These are phyloP conservation scores for Blastobotrys proliferans DNA, from an alignment of 1,139 yeast species.

Conservation along the genomic window DNA sequence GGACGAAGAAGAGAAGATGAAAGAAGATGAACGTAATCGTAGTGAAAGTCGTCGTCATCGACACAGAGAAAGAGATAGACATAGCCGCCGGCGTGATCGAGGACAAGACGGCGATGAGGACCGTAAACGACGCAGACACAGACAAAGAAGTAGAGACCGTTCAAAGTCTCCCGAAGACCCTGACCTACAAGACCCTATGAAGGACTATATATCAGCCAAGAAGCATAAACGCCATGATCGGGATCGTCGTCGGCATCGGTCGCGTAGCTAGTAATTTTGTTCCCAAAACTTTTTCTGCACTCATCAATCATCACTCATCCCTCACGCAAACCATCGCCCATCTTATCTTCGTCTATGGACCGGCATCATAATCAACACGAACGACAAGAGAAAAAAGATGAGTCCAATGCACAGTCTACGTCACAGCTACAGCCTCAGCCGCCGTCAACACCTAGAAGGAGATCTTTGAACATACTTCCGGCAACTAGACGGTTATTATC, in stretches of 20 bases:
- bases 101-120: neutral
- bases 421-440: too few species aligned
- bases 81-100: neutral
- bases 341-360: too few species aligned
- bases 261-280: too few species aligned
- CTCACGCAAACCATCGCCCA: too few species aligned
- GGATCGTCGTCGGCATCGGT: too few species aligned
- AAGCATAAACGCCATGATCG: neutral
- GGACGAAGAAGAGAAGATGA: neutral
- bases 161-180: neutral
- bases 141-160: neutral
- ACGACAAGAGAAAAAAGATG: too few species aligned
- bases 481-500: neutral
- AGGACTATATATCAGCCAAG: conserved; percentile 16
- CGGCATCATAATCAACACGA: too few species aligned
- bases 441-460: too few species aligned
- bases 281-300: too few species aligned
- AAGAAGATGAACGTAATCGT: neutral
- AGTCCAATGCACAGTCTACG: too few species aligned
- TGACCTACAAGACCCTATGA: conserved; percentile 22
- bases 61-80: conserved; percentile 3
- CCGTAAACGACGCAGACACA: neutral
- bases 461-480: neutral
- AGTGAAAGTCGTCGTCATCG: neutral
- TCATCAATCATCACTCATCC: too few species aligned